These are phyloP conservation scores for Thecaphora thlaspeos DNA, from an alignment of 1,284 basidiomycete species.

Conservation along the genomic window DNA sequence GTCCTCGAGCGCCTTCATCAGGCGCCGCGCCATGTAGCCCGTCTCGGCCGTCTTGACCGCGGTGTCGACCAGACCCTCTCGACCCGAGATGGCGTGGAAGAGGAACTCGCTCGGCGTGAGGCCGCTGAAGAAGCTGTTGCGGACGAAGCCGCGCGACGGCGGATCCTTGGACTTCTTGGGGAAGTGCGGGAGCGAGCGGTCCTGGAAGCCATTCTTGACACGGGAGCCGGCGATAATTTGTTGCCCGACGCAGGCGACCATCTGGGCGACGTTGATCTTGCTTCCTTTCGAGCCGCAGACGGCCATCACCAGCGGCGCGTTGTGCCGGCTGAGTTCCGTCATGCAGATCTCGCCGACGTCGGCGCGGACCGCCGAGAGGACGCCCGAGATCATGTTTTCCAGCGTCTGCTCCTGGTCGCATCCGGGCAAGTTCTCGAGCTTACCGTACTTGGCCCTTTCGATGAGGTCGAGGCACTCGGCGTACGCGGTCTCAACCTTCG, in stretches of 20 bases:
- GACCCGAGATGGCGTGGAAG: conserved; percentile 98
- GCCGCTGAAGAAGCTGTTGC: conserved; percentile 92
- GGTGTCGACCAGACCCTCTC: conserved; percentile 97
- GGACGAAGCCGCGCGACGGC: conserved; percentile 95
- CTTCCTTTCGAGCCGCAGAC: conserved; percentile 98
- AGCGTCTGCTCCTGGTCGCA: conserved; percentile 96
- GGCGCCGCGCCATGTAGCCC: conserved; percentile 96
- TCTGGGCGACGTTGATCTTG: conserved; percentile 98
- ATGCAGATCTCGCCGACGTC: conserved; percentile 97
- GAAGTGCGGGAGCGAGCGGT: conserved; percentile 96
- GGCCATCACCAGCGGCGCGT: conserved; percentile 98
- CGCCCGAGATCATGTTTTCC: conserved; percentile 89
- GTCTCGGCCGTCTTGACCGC: conserved; percentile 99
- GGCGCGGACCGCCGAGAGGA: conserved; percentile 90
- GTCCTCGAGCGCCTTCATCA: conserved; percentile 99
- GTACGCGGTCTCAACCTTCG: conserved; percentile 84
- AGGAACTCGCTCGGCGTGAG: conserved; percentile 94
- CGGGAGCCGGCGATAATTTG: conserved; percentile 98
- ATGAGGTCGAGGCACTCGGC: conserved; percentile 84
- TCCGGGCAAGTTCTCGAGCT: conserved; percentile 91
- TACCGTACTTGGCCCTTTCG: conserved; percentile 82
- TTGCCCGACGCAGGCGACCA: conserved; percentile 99
- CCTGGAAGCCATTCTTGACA: conserved; percentile 98
- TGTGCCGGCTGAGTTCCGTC: conserved; percentile 92
- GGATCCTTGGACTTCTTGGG: conserved; percentile 96